These are phyloP conservation scores for Sporothrix globosa DNA, from an alignment of 2,329 filamentous ascomycete species.

Conservation along the genomic window DNA sequence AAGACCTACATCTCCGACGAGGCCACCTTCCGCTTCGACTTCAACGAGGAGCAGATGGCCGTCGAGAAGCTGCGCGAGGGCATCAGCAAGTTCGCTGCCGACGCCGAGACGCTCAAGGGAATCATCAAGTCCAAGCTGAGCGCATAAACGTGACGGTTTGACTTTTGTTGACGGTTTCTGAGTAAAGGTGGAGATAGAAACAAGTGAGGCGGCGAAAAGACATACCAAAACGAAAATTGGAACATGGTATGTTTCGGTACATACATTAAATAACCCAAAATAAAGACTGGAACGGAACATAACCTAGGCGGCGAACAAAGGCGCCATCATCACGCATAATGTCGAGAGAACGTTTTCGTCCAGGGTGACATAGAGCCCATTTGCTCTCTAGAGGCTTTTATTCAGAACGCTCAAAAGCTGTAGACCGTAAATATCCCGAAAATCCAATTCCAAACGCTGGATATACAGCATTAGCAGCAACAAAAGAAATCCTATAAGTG, in stretches of 20 bases:
- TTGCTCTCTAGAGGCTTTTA: not conserved
- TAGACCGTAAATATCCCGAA: not conserved
- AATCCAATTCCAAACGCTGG: not conserved
- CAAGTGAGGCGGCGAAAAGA: not conserved
- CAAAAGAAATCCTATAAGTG: not conserved
- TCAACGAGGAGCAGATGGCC: slow-evolving; percentile 99
- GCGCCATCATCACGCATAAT: not conserved
- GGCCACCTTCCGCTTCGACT: slow-evolving; percentile 92
- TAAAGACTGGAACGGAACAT: slow-evolving; percentile 21
- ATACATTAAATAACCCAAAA: slow-evolving; percentile 11
- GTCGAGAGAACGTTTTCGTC: not conserved
- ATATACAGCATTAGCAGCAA: not conserved
- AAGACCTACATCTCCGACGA: slow-evolving; percentile 90
- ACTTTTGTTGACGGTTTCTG: not conserved
- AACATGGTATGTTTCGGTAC: not conserved
- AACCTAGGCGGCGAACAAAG: not conserved
- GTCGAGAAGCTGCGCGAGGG: slow-evolving; percentile 99
- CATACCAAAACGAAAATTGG: slow-evolving; percentile 1
- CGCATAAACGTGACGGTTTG: slow-evolving; percentile 31
- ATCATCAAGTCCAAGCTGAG: slow-evolving; percentile 85
- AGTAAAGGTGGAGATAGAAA: not conserved
- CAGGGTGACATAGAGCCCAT: not conserved
- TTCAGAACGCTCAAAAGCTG: not conserved
- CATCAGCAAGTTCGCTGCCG: slow-evolving; percentile 98
- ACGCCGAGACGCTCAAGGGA: slow-evolving; percentile 89